A percentile compares a stretch with the other conserved stretches of the same genome.
These are phyloP conservation scores for Phytophthora capsici DNA, from an alignment of 352 stramenopile species.

Conservation along the genomic window DNA sequence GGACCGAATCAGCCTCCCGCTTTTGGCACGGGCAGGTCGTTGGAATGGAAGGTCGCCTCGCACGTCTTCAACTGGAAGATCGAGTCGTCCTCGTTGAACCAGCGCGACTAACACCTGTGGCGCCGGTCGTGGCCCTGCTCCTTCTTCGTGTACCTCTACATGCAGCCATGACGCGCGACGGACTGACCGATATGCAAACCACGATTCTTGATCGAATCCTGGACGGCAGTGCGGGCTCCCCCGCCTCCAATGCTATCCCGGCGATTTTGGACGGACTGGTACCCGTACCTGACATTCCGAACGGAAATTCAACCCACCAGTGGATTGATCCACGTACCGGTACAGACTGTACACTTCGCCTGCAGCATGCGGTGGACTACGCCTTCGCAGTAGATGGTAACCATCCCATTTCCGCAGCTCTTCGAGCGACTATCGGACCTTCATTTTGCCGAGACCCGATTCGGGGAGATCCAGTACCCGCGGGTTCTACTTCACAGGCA, in stretches of 20 bases:
- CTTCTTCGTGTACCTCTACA: slow-evolving; percentile 1
- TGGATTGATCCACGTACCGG: slow-evolving; percentile 17
- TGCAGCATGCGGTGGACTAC: slow-evolving; percentile 12
- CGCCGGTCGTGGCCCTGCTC: slow-evolving; percentile 9
- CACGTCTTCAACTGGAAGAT: slow-evolving; percentile 10
- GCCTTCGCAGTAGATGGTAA: slow-evolving; percentile 3
- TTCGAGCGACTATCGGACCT: background rate
- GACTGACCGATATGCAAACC: slow-evolving; percentile 5
- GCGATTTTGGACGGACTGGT: slow-evolving; percentile 6
- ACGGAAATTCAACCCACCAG: background rate
- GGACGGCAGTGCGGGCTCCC: background rate
- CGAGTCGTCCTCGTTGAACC: slow-evolving; percentile 4
- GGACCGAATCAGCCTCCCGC: background rate
- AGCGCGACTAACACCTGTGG: background rate
- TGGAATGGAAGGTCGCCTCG: slow-evolving; percentile 3
- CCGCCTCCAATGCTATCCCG: slow-evolving; percentile 7
- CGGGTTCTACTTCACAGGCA: no score
- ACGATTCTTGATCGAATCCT: slow-evolving; percentile 8
- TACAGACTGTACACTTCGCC: background rate
- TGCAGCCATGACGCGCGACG: background rate
- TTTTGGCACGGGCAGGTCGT: slow-evolving; percentile 26
- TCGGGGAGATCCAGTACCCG: no score
- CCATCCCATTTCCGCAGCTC: background rate
- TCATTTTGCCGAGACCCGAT: background rate
- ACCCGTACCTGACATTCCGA: background rate